Evolutionary conservation across 1,139 yeast species (phyloP).

Genomic region (Candida pseudoviswanathii): DNA sequence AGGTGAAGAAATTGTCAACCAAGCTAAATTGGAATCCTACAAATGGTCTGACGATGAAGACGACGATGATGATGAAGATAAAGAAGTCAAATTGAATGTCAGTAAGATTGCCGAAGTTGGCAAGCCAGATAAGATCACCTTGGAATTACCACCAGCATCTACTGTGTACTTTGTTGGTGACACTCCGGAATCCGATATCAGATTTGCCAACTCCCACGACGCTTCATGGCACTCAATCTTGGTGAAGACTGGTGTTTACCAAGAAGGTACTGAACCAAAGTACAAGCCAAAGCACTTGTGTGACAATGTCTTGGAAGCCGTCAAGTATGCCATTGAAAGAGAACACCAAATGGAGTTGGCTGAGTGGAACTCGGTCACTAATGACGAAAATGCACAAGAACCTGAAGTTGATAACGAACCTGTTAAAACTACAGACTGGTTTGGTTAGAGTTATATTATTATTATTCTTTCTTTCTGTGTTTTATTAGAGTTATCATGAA

Average conservation of each 20-base stretch:
- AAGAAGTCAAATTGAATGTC: slow-evolving; percentile 19
- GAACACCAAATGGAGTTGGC: slow-evolving; percentile 70
- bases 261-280: slow-evolving; percentile 76
- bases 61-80: slow-evolving; percentile 25
- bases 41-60: slow-evolving; percentile 31
- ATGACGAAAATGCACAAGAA: slow-evolving; percentile 39
- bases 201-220: slow-evolving; percentile 86
- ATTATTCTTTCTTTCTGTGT: neutral
- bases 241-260: slow-evolving; percentile 86
- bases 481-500: neutral
- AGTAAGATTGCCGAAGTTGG: slow-evolving; percentile 34
- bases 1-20: slow-evolving; percentile 53
- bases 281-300: slow-evolving; percentile 75
- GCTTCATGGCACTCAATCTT: slow-evolving; percentile 81
- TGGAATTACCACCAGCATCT: slow-evolving; percentile 78
- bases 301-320: slow-evolving; percentile 78
- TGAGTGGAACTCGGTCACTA: slow-evolving; percentile 56
- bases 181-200: slow-evolving; percentile 88
- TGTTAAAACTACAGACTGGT: slow-evolving; percentile 3
- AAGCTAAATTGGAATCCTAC: slow-evolving; percentile 43
- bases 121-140: slow-evolving; percentile 41
- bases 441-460: neutral
- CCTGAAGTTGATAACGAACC: slow-evolving; percentile 27
- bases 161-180: slow-evolving; percentile 90
- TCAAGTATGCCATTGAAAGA: slow-evolving; percentile 77